Evolutionary conservation across 106 monocot genomes (phyloP).

Genomic region (Apostasia ramifera): DNA sequence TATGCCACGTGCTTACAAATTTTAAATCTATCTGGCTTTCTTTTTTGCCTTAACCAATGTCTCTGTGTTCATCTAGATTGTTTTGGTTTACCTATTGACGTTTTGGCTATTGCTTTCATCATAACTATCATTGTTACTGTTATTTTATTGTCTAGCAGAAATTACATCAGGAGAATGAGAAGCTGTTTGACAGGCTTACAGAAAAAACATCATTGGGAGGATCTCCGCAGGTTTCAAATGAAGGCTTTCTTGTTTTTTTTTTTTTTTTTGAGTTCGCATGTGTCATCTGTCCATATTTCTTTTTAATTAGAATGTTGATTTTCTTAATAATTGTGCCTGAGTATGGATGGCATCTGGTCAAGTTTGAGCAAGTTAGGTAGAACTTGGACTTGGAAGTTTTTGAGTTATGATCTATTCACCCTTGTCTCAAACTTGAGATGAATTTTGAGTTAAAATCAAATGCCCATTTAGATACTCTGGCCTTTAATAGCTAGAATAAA

Average conservation of each 20-base stretch:
- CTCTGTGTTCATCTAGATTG: not conserved
- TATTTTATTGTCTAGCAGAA: slow-evolving; percentile 40
- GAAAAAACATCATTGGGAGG: slow-evolving; percentile 66
- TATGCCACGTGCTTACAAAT: no score
- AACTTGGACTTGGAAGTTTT: no score
- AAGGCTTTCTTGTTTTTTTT: not conserved
- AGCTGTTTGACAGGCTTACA: slow-evolving; percentile 81
- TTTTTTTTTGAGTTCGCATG: not conserved
- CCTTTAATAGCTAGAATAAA: no score
- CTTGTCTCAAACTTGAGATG: no score
- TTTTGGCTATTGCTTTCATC: not conserved
- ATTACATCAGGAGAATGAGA: slow-evolving; percentile 98
- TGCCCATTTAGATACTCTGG: no score
- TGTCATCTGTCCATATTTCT: no score
- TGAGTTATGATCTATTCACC: no score
- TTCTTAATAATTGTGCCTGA: no score
- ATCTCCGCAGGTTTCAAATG: slow-evolving; percentile 47
- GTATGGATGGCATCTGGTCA: no score
- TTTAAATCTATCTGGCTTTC: not conserved
- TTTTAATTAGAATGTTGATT: no score
- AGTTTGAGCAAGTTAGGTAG: no score
- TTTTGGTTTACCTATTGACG: not conserved
- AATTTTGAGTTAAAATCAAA: no score
- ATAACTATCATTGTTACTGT: not conserved
- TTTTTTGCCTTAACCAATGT: not conserved